Evolutionary conservation across 1,284 basidiomycete genomes (phyloP).

Genomic region (Fomitopsis betulina): DNA sequence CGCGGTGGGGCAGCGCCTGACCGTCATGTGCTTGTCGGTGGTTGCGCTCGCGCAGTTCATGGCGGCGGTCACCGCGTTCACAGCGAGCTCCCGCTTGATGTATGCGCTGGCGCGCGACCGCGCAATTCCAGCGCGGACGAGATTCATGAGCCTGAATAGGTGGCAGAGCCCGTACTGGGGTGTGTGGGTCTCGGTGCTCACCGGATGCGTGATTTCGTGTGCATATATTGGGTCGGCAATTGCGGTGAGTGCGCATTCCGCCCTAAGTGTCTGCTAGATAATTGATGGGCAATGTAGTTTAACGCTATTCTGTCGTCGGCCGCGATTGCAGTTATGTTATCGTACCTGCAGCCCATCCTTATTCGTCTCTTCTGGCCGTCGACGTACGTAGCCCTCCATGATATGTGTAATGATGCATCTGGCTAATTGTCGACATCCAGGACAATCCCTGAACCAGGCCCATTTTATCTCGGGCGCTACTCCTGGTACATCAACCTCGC

Average conservation of each 20-base stretch:
- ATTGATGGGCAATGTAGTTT: conserved; percentile 31
- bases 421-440: background rate
- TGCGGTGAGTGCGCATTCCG: conserved; percentile 35
- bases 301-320: conserved; percentile 53
- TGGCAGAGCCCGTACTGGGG: conserved; percentile 54
- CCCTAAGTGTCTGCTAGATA: background rate
- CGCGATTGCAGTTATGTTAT: conserved; percentile 56
- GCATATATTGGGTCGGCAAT: conserved; percentile 55
- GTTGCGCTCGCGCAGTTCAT: conserved; percentile 49
- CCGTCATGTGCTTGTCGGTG: conserved; percentile 48
- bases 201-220: conserved; percentile 53
- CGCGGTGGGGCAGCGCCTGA: conserved; percentile 43
- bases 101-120: conserved; percentile 55
- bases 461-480: conserved; percentile 50
- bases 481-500: conserved; percentile 49
- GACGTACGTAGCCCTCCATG: conserved; percentile 31
- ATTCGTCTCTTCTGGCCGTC: conserved; percentile 56
- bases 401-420: background rate
- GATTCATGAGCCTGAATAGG: conserved; percentile 47
- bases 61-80: conserved; percentile 57
- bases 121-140: conserved; percentile 41
- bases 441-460: conserved; percentile 38
- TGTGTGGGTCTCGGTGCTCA: conserved; percentile 49
- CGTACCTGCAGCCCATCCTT: conserved; percentile 54
- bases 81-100: conserved; percentile 52